These are phyloP conservation scores for Gilbertella persicaria DNA, from an alignment of 371 early-diverging fungal species.

Conservation along the genomic window DNA sequence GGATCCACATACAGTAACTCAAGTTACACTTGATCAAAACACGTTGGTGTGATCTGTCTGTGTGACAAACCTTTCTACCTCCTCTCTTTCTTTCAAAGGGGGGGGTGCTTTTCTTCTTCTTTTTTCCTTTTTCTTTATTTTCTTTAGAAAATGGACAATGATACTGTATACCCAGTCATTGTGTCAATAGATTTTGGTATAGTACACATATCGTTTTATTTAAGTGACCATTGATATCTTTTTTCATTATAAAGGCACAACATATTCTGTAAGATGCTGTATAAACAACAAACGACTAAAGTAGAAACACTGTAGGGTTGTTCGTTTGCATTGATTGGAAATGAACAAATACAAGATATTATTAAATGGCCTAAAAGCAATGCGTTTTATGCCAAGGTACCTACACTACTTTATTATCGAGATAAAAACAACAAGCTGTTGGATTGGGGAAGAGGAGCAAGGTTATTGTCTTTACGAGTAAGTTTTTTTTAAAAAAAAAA, in stretches of 20 bases:
- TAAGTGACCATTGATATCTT: background rate
- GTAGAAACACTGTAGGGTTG: slow-evolving; percentile 13
- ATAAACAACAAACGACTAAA: background rate
- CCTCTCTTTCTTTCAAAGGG: too few relatives aligned
- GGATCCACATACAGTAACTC: too few relatives aligned
- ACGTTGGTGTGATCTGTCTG: too few relatives aligned
- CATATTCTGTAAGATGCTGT: slow-evolving; percentile 31
- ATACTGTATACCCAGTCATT: too few relatives aligned
- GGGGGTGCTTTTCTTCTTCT: too few relatives aligned
- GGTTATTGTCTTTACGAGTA: slow-evolving; percentile 17
- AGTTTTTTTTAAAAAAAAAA: background rate
- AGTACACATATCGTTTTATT: too few relatives aligned
- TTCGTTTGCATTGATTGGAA: slow-evolving; percentile 37
- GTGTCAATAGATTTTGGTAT: too few relatives aligned
- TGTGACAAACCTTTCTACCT: too few relatives aligned
- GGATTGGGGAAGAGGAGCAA: slow-evolving; percentile 63
- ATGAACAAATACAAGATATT: slow-evolving; percentile 55
- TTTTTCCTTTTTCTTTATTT: too few relatives aligned
- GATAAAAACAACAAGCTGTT: slow-evolving; percentile 44
- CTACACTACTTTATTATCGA: slow-evolving; percentile 42
- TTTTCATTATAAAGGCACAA: slow-evolving; percentile 36
- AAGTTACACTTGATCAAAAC: too few relatives aligned
- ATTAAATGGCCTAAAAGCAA: slow-evolving; percentile 57
- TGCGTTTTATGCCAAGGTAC: slow-evolving; percentile 50
- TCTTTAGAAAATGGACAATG: too few relatives aligned